Evolutionary conservation across 75 land plant species (phyloP), one percentile per base, ranked within the genome.

Genomic region (Adiantum capillusveneris): DNA sequence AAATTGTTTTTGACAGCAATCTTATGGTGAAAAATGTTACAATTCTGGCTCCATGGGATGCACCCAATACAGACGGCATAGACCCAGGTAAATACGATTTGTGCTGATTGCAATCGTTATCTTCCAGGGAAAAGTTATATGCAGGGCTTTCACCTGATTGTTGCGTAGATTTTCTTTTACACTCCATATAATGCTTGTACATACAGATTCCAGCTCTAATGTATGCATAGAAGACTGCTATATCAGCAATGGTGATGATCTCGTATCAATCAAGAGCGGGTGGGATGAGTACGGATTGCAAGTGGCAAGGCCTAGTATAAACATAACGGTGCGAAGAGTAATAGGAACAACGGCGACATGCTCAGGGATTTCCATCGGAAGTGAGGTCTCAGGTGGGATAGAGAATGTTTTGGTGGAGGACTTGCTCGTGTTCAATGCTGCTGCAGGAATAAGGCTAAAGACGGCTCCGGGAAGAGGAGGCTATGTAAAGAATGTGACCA

Each of bases 31-130:
- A 72, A 53, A 56, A 71, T 31, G 63, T 88, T 58, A 88, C 94
- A 25, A 78, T 88, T 12, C 53, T 88, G 69, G 90, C 94, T 64
- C 94, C 90, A 39, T 76, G 78, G 6, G 56, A 80, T 60, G 77
- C 94, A 44, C 94, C 94, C 60, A 88, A 88, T 55, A 80, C 88
- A 25, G 94, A 88, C 72, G 94, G 94, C 6, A 80, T 88, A 39
- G 94, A 88, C 44, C 89, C 94, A 74, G 94, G 90, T 88, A 66
- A 53, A 14, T 48, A 6, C 20, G 9, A 5, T 13, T 48, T 20
- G 51, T n/a, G n/a, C n/a, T n/a, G n/a, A n/a, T n/a, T n/a, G n/a
- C n/a, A n/a, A n/a, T n/a, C n/a, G n/a, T n/a, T n/a, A n/a, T n/a
- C n/a, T n/a, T n/a, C n/a, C n/a, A n/a, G n/a, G n/a, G n/a, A n/a